Percentiles rank a stretch among this genome's conserved stretches.
These are phyloP conservation scores for Microdochium bolleyi DNA, from an alignment of 2,329 filamentous ascomycete species.

Conservation along the genomic window DNA sequence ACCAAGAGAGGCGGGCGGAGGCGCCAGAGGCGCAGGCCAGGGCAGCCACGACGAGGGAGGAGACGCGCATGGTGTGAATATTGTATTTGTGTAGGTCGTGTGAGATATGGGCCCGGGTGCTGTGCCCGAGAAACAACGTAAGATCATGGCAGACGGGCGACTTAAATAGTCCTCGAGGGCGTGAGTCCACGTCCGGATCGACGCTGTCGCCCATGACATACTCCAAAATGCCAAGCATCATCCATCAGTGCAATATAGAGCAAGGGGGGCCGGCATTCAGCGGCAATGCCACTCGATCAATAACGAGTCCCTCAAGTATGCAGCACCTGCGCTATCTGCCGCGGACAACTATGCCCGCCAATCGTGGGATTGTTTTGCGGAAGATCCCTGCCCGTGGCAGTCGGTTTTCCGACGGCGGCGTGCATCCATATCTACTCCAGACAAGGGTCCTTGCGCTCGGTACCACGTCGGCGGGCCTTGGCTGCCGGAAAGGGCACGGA, in stretches of 20 bases:
- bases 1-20: constrained; percentile 29
- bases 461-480: neutral
- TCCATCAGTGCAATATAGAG: neutral
- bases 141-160: too few species aligned
- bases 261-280: too few species aligned
- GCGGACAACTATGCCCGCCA: neutral
- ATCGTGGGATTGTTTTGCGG: neutral
- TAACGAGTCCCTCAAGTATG: neutral
- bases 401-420: neutral
- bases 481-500: neutral
- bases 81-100: neutral
- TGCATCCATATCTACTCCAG: neutral
- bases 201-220: neutral
- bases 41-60: constrained; percentile 15
- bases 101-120: too few species aligned
- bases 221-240: constrained; percentile 8
- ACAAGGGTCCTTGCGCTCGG: neutral
- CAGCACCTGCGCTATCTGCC: neutral
- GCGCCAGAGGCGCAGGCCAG: constrained; percentile 20
- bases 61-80: constrained; percentile 24
- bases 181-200: too few species aligned
- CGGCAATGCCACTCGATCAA: neutral
- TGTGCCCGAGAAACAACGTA: too few species aligned
- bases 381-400: neutral
- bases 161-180: too few species aligned